These are phyloP conservation scores for Plectosphaerella plurivora DNA, from an alignment of 2,329 filamentous ascomycete species.

Conservation along the genomic window DNA sequence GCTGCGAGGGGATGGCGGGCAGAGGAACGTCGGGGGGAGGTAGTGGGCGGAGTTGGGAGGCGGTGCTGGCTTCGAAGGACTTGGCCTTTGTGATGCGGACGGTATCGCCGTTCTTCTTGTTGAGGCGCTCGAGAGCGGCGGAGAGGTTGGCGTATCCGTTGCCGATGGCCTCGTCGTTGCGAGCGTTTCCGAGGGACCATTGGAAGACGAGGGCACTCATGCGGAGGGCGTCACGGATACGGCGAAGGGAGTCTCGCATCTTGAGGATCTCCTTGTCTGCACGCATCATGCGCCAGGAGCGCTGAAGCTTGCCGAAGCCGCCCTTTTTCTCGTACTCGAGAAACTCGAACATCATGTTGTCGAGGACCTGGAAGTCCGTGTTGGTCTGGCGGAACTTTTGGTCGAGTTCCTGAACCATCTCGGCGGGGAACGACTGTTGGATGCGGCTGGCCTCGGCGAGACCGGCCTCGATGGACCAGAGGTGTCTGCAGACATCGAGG, in stretches of 20 bases:
- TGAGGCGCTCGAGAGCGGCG: slow-evolving; percentile 55
- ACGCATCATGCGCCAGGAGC: slow-evolving; percentile 60
- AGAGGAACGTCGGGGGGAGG: background rate
- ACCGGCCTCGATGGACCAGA: slow-evolving; percentile 66
- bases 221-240: slow-evolving; percentile 56
- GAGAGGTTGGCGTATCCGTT: slow-evolving; percentile 65
- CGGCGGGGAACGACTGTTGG: slow-evolving; percentile 49
- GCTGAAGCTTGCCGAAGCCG: slow-evolving; percentile 54
- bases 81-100: slow-evolving; percentile 21
- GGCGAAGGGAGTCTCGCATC: slow-evolving; percentile 51
- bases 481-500: slow-evolving; percentile 60
- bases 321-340: slow-evolving; percentile 60
- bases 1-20: slow-evolving; percentile 2
- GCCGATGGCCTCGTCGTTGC: slow-evolving; percentile 55
- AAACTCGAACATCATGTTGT: slow-evolving; percentile 58
- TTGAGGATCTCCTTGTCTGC: slow-evolving; percentile 57
- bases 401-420: slow-evolving; percentile 60
- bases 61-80: slow-evolving; percentile 17
- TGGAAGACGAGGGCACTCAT: slow-evolving; percentile 63
- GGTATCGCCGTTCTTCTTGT: slow-evolving; percentile 18
- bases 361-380: slow-evolving; percentile 57
- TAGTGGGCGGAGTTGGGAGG: background rate
- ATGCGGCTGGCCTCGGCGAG: slow-evolving; percentile 49
- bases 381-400: slow-evolving; percentile 58
- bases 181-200: slow-evolving; percentile 57